Base-by-base conservation (phyloP, 1,284 basidiomycete genomes). In the Naganishia sp. region DNA sequence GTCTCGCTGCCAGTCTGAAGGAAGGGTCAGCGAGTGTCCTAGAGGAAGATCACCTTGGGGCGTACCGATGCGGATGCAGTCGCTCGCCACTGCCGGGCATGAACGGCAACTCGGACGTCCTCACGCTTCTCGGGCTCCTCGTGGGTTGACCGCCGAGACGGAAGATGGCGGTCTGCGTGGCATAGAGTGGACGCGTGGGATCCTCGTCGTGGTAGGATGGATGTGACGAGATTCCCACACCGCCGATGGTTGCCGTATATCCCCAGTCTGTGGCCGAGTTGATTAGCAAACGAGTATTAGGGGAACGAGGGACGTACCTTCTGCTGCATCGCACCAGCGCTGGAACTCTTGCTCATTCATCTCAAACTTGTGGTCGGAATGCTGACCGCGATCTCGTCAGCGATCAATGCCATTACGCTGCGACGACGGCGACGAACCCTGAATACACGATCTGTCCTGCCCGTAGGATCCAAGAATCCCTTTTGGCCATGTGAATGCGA, bases 291-390 rank as follows among this genome's bases (percentile, higher is more conserved):
- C 15, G 6, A 39, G 6, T 39, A 2, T 39, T 10, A n/a, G n/a
- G 42, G n/a, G 16, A 16, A 36, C 11, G n/a, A 0, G 15, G 16
- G 9, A 48, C 67, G 16, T n/a, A 89, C 85, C 39, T 77, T 67
- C 6, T 87, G 78, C 13, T 78, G 78, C 1, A 89, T 89, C 43
- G 90, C 82, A 92, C 89, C 90, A 96, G 10, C 74, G 72, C 36
- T 79, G 75, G 76, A 94, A 96, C 75, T 96, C 94, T 3, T 85
- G 84, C 0, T 81, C 78, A 0, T 91, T 95, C 90, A 91, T 95
- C 78, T 97, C 94, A 73, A 95, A 91, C 75, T 94, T 91, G 80
- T 97, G 94, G 74, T 96, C 94, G 23, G 82, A 77, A 75, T 97
- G 68, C 61, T 66, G 36, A 11, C 33, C 28, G 21, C 28, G 18